These are phyloP conservation scores for Pestalotiopsis sp. DNA, from an alignment of 2,329 filamentous ascomycete species.

Conservation along the genomic window DNA sequence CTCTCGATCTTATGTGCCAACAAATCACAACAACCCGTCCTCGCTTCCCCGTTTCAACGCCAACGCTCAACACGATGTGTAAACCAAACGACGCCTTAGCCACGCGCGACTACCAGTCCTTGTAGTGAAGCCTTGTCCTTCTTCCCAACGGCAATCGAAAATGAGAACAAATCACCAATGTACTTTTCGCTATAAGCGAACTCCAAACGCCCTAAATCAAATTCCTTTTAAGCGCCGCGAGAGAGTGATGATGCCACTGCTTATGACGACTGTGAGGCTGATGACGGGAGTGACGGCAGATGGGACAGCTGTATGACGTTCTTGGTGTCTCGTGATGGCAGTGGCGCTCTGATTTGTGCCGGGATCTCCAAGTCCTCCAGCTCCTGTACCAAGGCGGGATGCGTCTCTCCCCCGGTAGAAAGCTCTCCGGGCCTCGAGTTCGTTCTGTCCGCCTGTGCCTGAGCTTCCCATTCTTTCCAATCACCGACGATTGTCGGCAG, in stretches of 20 bases:
- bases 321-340: conserved; percentile 14
- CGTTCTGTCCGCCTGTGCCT: conserved; percentile 28
- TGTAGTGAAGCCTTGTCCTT: background rate
- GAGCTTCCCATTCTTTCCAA: conserved; percentile 42
- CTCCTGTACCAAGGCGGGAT: conserved; percentile 26
- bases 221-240: no score
- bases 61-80: background rate
- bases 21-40: background rate
- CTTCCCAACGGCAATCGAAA: background rate
- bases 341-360: conserved; percentile 18
- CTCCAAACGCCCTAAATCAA: no score
- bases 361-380: conserved; percentile 18
- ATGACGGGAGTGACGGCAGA: background rate
- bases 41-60: background rate
- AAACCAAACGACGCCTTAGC: background rate
- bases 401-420: conserved; percentile 16
- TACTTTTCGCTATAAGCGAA: background rate
- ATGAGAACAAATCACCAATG: background rate
- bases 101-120: background rate
- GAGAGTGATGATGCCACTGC: no score
- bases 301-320: background rate
- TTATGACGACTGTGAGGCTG: background rate
- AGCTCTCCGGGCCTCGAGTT: conserved; percentile 19
- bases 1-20: background rate
- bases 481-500: conserved; percentile 19